Conservation (phyloP, 768 basidiomycete species). For the Hirschioporus abietinus region DNA sequence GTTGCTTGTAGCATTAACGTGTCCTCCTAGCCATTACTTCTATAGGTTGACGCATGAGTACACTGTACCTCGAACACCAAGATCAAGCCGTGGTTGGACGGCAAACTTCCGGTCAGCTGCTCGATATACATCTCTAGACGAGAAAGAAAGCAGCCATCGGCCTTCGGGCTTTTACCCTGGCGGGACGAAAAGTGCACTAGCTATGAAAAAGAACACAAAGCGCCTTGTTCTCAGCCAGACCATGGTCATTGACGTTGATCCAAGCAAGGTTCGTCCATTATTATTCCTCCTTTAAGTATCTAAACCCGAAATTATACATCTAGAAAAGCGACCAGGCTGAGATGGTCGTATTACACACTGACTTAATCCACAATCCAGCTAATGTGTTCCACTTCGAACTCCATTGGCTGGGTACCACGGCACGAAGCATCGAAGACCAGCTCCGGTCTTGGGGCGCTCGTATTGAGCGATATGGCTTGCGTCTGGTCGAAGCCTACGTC, state of each 20-base stretch:
- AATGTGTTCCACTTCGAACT: conserved; percentile 97
- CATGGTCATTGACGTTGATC: conserved; percentile 87
- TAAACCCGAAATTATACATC: conserved; percentile 2
- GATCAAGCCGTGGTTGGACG: conserved; percentile 46
- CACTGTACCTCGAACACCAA: conserved; percentile 62
- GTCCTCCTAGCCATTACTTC: conserved; percentile 67
- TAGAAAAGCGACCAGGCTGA: conserved; percentile 87
- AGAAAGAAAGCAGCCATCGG: conserved; percentile 26
- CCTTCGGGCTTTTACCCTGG: conserved; percentile 23
- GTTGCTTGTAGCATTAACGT: conserved; percentile 3
- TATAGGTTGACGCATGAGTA: conserved; percentile 80
- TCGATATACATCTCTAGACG: conserved; percentile 43
- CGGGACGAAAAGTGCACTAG: conserved; percentile 26
- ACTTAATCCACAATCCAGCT: conserved; percentile 91
- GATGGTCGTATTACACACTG: conserved; percentile 83
- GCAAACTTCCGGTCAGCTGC: conserved; percentile 38
- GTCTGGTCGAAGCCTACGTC: conserved; percentile 90
- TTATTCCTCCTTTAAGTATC: neutral
- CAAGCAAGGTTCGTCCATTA: conserved; percentile 49
- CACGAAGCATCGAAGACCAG: conserved; percentile 85
- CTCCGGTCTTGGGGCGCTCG: conserved; percentile 75
- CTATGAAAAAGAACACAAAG: conserved; percentile 45
- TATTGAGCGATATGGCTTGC: conserved; percentile 86
- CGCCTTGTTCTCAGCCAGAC: conserved; percentile 77
- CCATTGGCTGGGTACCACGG: conserved; percentile 94